Evolutionary conservation across 352 stramenopile species (phyloP), one percentile per base, ranked within the genome.

Genomic region (Globisporangium heterothallicum): DNA sequence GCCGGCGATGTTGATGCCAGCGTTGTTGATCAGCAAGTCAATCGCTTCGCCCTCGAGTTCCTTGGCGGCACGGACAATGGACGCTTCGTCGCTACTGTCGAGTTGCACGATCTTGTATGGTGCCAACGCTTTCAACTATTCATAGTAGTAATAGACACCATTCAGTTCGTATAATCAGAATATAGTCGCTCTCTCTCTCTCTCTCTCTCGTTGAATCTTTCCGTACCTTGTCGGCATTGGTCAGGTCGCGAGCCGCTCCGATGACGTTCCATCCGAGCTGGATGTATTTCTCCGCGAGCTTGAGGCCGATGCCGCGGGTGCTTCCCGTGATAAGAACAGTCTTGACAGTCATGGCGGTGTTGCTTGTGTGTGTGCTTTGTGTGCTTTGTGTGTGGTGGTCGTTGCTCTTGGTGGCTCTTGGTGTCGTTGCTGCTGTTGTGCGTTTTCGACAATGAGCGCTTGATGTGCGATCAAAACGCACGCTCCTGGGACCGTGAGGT

Each of bases 241-340:
- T 54, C 5, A 54, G 46, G 45, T 66, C 42, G 24, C 70, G 70
- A 3, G 66, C 70, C n/a, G n/a, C n/a, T n/a, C n/a, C n/a, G n/a
- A n/a, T n/a, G n/a, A n/a, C 0, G 16, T 74, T 70, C 72, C 72
- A 83, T 7, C 69, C 72, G 10, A 54, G 44, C 1, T 63, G 50
- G 26, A 65, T 63, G 58, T 71, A 84, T 57, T 71, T 53, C 44
- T 77, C 49, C 29, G 59, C 58, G n/a, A 86, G 63, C 22, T 52
- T 49, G 32, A 86, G 53, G 4, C 74, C 74, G 55, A 86, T 64
- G 40, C 72, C 72, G 10, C 72, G 70, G 2, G 46, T 78, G 40
- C 48, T 59, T 25, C 71, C 74, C 4, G 71, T 83, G 63, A 81
- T 66, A 19, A 83, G 58, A 19, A 84, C 68, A 10, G 65, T 78